These are phyloP conservation scores for Hydnomerulius pinastri DNA, from an alignment of 768 basidiomycete species.

Conservation along the genomic window DNA sequence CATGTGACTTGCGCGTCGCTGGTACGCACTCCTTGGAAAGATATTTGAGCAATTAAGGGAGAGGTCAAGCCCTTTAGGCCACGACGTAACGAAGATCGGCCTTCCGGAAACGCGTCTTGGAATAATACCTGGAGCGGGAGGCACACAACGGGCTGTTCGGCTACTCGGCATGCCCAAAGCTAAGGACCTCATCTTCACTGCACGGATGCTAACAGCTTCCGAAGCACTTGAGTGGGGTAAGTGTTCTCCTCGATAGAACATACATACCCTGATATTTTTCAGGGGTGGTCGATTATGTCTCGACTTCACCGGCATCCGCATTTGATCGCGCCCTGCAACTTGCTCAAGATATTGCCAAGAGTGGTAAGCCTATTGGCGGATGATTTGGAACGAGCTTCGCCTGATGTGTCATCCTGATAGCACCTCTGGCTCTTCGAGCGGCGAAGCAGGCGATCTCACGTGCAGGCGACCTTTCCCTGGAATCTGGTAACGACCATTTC, in stretches of 20 bases:
- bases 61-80: conserved; percentile 39
- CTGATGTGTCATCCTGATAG: conserved; percentile 37
- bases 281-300: conserved; percentile 86
- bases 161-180: conserved; percentile 78
- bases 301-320: conserved; percentile 56
- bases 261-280: conserved; percentile 13
- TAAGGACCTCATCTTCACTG: conserved; percentile 87
- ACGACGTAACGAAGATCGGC: conserved; percentile 79
- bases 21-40: conserved; percentile 47
- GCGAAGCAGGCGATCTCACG: conserved; percentile 85
- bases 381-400: background rate
- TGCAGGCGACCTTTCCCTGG: conserved; percentile 75
- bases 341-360: conserved; percentile 68
- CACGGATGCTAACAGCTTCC: conserved; percentile 60
- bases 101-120: conserved; percentile 76
- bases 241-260: background rate
- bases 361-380: conserved; percentile 46
- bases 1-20: conserved; percentile 89
- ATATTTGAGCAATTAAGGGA: background rate
- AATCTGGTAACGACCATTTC: conserved; percentile 53
- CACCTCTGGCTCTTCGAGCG: conserved; percentile 84
- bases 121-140: conserved; percentile 93
- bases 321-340: conserved; percentile 71
- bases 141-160: conserved; percentile 81
- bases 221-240: conserved; percentile 76